Evolutionary conservation across 305 asterid species (phyloP), one percentile per base, ranked within the genome.

Genomic region (Rubia balearica): DNA sequence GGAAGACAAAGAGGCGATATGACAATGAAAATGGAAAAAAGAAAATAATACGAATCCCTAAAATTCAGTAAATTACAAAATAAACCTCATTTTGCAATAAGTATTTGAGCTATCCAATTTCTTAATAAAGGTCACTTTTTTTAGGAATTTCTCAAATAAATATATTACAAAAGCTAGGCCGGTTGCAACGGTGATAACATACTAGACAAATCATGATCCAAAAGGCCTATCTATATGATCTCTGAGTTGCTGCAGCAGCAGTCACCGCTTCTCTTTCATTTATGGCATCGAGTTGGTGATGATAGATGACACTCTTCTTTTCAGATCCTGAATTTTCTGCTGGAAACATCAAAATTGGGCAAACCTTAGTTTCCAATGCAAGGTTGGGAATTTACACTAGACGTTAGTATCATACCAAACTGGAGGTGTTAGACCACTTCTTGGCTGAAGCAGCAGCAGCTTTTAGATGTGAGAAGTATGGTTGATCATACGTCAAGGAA

Each of bases 401-500:
- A 33, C 43, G 69, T n/a, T 33, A 60, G 55, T 49, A 48, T 67
- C 36, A 19, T 87, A 92, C 98, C 88, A 24, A 68, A 78, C 78
- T 72, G 71, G 91, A 85, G 65, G 76, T 71, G 41, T 71, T 85
- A 61, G 93, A 93, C 97, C 97, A 93, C 75, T 83, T 85, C 76
- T 77, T 77, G 60, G 90, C 84, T 67, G 86, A 81, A 77, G 84
- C 79, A 57, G 92, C 89, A 22, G 81, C 88, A 11, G 76, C 81
- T 77, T 87, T 89, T 55, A 93, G 81, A 79, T 90, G 94, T 68
- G 73, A 79, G 74, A 81, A 75, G 70, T 86, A 75, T 61, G 40
- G 45, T 60, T 74, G 72, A 78, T 84, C 87, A 85, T 82, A 87
- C 81, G 78, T 86, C 82, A 85, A 71, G 74, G 83, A 83, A 76